These are phyloP conservation scores for Ceratobasidium sp. DNA, from an alignment of 1,284 basidiomycete species.

Conservation along the genomic window DNA sequence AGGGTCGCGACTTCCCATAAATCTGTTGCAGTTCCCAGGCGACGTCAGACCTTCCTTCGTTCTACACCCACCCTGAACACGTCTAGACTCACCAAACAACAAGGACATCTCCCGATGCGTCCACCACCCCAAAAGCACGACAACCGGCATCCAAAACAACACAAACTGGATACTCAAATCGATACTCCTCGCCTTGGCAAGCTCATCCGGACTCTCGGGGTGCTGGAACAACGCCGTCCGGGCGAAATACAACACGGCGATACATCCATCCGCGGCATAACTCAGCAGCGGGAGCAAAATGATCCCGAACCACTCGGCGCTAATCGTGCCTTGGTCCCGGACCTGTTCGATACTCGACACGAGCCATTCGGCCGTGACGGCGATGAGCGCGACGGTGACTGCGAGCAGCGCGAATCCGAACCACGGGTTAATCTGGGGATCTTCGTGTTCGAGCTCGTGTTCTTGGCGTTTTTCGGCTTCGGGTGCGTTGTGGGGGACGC, in stretches of 20 bases:
- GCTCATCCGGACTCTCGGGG: constrained; percentile 61
- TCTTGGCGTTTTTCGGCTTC: constrained; percentile 60
- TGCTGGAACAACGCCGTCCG: constrained; percentile 52
- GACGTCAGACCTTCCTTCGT: background rate
- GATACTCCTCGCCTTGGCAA: constrained; percentile 72
- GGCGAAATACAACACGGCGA: constrained; percentile 68
- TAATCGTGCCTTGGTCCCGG: constrained; percentile 57
- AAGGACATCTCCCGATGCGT: constrained; percentile 65
- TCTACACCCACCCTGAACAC: too few species aligned
- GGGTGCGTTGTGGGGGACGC: constrained; percentile 62
- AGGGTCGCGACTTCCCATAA: constrained; percentile 72
- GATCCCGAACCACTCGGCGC: constrained; percentile 71
- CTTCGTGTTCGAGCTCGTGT: constrained; percentile 58
- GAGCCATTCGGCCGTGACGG: constrained; percentile 75
- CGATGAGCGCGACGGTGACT: constrained; percentile 70
- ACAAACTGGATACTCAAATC: constrained; percentile 76
- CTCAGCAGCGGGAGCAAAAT: constrained; percentile 76
- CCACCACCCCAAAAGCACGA: constrained; percentile 73
- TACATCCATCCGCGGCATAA: constrained; percentile 74
- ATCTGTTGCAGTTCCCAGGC: constrained; percentile 54
- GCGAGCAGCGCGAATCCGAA: constrained; percentile 68
- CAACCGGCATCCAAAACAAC: constrained; percentile 75
- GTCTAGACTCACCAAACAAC: constrained; percentile 71
- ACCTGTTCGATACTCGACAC: constrained; percentile 73
- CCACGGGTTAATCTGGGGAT: constrained; percentile 72